Conservation (phyloP, 495 filamentous ascomycete species). For the Penicillium parvum region DNA sequence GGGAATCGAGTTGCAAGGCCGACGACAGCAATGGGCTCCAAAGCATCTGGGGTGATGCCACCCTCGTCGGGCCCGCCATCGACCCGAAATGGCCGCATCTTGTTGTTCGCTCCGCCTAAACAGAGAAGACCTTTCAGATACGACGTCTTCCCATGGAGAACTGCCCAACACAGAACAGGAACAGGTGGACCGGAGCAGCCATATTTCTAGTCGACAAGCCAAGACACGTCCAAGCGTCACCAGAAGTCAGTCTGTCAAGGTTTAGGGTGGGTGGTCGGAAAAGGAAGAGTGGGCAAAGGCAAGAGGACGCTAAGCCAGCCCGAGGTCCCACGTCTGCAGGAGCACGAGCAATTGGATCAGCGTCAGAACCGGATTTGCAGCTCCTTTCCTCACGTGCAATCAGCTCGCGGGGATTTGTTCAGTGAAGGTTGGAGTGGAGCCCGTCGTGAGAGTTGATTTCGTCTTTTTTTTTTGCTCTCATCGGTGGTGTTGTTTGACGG, state of each 20-base stretch:
- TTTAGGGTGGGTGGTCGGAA: neutral
- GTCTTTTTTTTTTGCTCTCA: too few species aligned
- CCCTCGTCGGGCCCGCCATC: neutral
- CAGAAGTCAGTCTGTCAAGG: neutral
- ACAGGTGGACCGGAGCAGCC: slow-evolving; percentile 1
- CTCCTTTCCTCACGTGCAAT: neutral
- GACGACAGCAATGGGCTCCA: slow-evolving; percentile 52
- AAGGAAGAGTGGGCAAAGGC: neutral
- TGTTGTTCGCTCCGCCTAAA: neutral
- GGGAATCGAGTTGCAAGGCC: slow-evolving; percentile 52
- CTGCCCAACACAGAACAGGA: neutral
- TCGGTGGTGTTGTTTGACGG: too few species aligned
- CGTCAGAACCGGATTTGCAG: neutral
- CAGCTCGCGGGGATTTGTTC: neutral
- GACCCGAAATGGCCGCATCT: slow-evolving; percentile 8
- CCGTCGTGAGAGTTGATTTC: neutral
- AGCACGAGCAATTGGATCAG: neutral
- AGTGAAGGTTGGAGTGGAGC: neutral
- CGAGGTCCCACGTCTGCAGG: neutral
- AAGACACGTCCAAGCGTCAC: neutral
- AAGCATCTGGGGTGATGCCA: slow-evolving; percentile 6
- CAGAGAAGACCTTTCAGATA: neutral
- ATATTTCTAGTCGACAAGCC: slow-evolving; percentile 4
- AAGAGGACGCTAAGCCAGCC: slow-evolving; percentile 1
- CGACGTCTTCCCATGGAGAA: neutral